Evolutionary conservation across 2,329 filamentous ascomycete species (phyloP).

Genomic region (Fusarium sp.): DNA sequence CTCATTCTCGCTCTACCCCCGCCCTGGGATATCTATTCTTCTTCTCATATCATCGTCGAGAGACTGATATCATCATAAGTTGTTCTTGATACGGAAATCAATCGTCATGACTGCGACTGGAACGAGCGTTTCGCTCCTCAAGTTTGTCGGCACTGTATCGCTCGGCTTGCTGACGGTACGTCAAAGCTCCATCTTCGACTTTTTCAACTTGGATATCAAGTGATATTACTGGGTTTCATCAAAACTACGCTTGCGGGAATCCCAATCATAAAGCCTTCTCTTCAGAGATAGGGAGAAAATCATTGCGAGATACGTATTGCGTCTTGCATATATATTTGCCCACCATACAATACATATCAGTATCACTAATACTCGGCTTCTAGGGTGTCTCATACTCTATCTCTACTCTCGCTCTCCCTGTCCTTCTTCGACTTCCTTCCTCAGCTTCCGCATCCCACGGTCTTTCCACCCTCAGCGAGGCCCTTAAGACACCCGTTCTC

Average conservation of each 20-base stretch:
- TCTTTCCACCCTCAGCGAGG: slow-evolving; percentile 74
- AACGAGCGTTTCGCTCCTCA: slow-evolving; percentile 80
- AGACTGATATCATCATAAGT: slow-evolving; percentile 1
- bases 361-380: slow-evolving; percentile 33
- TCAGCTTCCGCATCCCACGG: slow-evolving; percentile 77
- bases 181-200: slow-evolving; percentile 36
- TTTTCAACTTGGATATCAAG: slow-evolving; percentile 25
- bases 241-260: not conserved
- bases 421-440: slow-evolving; percentile 83
- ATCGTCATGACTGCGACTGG: slow-evolving; percentile 72
- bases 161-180: slow-evolving; percentile 89
- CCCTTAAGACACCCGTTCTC: slow-evolving; percentile 74
- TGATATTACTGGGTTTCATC: slow-evolving; percentile 9
- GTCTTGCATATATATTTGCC: not conserved
- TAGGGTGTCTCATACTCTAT: slow-evolving; percentile 92
- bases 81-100: not conserved
- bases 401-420: slow-evolving; percentile 80
- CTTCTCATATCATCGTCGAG: slow-evolving; percentile 3
- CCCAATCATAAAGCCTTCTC: not conserved
- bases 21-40: slow-evolving; percentile 9
- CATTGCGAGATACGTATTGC: not conserved
- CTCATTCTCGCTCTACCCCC: slow-evolving; percentile 22
- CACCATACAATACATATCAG: not conserved
- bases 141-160: slow-evolving; percentile 93
- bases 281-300: no score